A percentile compares a stretch with the other conserved stretches of the same genome.
Conservation (phyloP, 495 filamentous ascomycete species). For the Tetracladium setigerum region DNA sequence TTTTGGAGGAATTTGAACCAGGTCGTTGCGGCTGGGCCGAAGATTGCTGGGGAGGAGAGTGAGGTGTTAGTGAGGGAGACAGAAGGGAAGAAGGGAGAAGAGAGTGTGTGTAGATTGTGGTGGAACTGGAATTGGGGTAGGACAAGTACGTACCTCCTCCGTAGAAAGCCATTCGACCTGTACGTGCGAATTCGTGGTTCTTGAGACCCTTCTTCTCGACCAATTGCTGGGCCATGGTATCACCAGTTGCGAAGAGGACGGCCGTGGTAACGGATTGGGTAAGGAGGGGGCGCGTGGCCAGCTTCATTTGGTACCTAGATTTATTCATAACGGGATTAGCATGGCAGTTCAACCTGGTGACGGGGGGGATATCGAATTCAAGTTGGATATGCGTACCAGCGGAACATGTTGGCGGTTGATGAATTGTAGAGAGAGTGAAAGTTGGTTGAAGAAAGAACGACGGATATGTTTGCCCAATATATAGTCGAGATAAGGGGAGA, state of each 20-base stretch:
- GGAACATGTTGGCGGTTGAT: constrained; percentile 15
- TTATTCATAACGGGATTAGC: constrained; percentile 12
- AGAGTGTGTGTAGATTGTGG: not conserved
- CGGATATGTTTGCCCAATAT: no score
- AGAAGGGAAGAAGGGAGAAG: not conserved
- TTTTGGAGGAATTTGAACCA: constrained; percentile 82
- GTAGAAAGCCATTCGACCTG: constrained; percentile 85
- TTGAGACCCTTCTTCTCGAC: constrained; percentile 73
- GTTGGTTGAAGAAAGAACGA: no score
- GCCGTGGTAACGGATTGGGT: constrained; percentile 84
- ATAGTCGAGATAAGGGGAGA: no score
- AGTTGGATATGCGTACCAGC: constrained; percentile 12
- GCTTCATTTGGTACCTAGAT: constrained; percentile 76
- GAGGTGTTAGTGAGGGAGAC: constrained; percentile 7
- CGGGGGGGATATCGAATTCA: not conserved
- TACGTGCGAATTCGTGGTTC: constrained; percentile 75
- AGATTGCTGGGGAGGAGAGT: constrained; percentile 51
- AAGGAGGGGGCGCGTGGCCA: constrained; percentile 74
- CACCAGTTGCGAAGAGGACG: constrained; percentile 84
- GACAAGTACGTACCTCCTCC: constrained; percentile 60
- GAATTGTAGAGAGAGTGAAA: no score
- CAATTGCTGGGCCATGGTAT: constrained; percentile 87
- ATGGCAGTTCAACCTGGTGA: not conserved
- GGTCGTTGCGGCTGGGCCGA: constrained; percentile 81
- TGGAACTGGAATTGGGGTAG: not conserved